phyloP scores from a whole-genome alignment of 495 filamentous ascomycete species.

The Penicillium salamii region DNA sequence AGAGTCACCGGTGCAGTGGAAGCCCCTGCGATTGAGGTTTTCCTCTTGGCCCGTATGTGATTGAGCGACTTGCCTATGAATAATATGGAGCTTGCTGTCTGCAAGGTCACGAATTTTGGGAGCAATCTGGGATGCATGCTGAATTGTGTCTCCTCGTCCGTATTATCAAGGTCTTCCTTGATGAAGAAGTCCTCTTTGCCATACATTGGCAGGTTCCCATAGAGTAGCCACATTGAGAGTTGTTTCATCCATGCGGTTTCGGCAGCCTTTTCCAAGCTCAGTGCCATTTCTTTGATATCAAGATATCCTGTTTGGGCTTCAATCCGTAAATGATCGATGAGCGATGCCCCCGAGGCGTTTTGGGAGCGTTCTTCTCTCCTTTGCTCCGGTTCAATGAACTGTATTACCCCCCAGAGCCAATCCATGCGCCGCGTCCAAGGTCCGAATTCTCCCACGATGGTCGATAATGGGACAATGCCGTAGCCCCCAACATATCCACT shows the following conservation, averaged over 20 bases:
- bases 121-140: slow-evolving; percentile 53
- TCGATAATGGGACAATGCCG: slow-evolving; percentile 86
- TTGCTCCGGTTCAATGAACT: slow-evolving; percentile 55
- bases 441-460: slow-evolving; percentile 76
- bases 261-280: slow-evolving; percentile 67
- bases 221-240: slow-evolving; percentile 82
- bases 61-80: slow-evolving; percentile 90
- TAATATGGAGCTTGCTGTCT: slow-evolving; percentile 77
- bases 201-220: slow-evolving; percentile 74
- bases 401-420: slow-evolving; percentile 75
- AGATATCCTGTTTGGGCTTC: slow-evolving; percentile 84
- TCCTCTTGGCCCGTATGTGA: slow-evolving; percentile 60
- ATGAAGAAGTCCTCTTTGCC: slow-evolving; percentile 83
- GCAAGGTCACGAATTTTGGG: slow-evolving; percentile 72
- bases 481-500: slow-evolving; percentile 78
- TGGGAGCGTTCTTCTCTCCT: slow-evolving; percentile 18
- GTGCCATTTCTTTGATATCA: slow-evolving; percentile 73
- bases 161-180: slow-evolving; percentile 37
- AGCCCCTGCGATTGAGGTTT: slow-evolving; percentile 27
- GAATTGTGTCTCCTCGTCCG: slow-evolving; percentile 50
- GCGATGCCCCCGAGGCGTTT: slow-evolving; percentile 56
- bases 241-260: slow-evolving; percentile 92
- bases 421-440: slow-evolving; percentile 80
- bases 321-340: slow-evolving; percentile 72
- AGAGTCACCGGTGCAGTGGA: slow-evolving; percentile 57